Base-by-base conservation (phyloP, 2,329 filamentous ascomycete species). In the Neofusicoccum parvum region DNA sequence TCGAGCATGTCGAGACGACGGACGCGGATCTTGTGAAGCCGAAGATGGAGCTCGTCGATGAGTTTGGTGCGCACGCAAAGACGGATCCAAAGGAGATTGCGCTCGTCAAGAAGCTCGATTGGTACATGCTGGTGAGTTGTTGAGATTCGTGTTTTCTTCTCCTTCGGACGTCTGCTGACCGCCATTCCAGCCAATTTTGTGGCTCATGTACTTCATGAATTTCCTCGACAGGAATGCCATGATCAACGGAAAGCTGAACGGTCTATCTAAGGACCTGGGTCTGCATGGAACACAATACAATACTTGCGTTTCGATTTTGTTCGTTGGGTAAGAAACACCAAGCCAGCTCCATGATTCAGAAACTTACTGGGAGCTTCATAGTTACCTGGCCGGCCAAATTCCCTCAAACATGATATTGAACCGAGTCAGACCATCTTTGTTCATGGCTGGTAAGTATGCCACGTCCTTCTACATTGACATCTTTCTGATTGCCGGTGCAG, bases 181-280 rank as follows among this genome's bases (percentile, higher is more conserved):
- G 15, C 43, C 5, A 3, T 11, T 46, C 1, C 17, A 60, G 70
- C 80, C 81, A 1, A 79, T 76, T 63, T 67, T 80, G 11, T 78
- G 76, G 65, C 69, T 74, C 6, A 79, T 82, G 72, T 82, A 81
- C 51, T 78, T 72, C 20, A 68, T 77, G 49, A 77, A 76, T 49
- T 60, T 60, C 34, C 56, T 49, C 27, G 87, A 89, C 69, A 81
- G 86, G 14, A 88, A 88, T 74, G 88, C 89, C 73, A 88, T 90
- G 65, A 86, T 87, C 1, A 83, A 87, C 4, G 89, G 88, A 0
- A 83, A 85, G 11, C 79, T 91, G 58, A 86, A 87, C 72, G 86
- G 88, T 14, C 78, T 91, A 10, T 84, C 88, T 64, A 76, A 80
- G 0, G 88, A 90, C 60, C 37, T 64, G 62, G 15, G 20, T 6